Conservation (phyloP, 1,284 basidiomycete species). For the Austropuccinia psidii region DNA sequence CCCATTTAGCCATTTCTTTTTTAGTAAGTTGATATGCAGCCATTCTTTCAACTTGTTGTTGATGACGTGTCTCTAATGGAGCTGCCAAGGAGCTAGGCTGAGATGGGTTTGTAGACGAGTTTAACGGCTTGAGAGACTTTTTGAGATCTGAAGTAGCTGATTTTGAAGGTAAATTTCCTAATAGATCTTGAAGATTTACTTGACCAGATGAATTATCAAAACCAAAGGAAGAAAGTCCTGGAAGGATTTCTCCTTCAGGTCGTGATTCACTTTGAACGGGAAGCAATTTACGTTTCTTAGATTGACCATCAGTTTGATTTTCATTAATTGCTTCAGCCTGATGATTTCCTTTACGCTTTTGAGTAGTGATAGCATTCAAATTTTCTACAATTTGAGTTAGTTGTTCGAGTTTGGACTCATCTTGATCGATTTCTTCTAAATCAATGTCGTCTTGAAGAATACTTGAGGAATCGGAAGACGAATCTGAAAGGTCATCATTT, state of each 20-base stretch:
- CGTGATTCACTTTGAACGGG: constrained; percentile 27
- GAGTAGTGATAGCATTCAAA: constrained; percentile 1
- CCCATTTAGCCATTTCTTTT: constrained; percentile 89
- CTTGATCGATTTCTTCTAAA: constrained; percentile 7
- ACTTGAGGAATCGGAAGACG: not conserved
- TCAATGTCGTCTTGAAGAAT: constrained; percentile 2
- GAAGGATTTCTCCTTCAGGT: constrained; percentile 17
- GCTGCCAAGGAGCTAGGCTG: constrained; percentile 62
- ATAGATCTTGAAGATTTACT: constrained; percentile 10
- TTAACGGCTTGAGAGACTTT: constrained; percentile 56
- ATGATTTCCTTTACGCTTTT: constrained; percentile 17
- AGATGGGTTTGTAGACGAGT: constrained; percentile 48
- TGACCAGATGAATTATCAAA: not conserved
- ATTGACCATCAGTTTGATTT: not conserved
- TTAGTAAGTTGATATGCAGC: constrained; percentile 91
- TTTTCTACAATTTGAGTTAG: constrained; percentile 18
- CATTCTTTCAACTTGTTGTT: constrained; percentile 82
- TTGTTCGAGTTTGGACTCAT: constrained; percentile 12
- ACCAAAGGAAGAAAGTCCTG: not conserved
- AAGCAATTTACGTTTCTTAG: constrained; percentile 21
- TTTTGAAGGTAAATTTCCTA: constrained; percentile 1
- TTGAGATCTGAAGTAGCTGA: constrained; percentile 44
- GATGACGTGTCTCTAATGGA: constrained; percentile 73
- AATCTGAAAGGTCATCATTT: not conserved
- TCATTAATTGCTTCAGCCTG: not conserved